A percentile compares a stretch with the other conserved stretches of the same genome.
These are phyloP conservation scores for Linderniella brevidens DNA, from an alignment of 257 asterid species.

Conservation along the genomic window DNA sequence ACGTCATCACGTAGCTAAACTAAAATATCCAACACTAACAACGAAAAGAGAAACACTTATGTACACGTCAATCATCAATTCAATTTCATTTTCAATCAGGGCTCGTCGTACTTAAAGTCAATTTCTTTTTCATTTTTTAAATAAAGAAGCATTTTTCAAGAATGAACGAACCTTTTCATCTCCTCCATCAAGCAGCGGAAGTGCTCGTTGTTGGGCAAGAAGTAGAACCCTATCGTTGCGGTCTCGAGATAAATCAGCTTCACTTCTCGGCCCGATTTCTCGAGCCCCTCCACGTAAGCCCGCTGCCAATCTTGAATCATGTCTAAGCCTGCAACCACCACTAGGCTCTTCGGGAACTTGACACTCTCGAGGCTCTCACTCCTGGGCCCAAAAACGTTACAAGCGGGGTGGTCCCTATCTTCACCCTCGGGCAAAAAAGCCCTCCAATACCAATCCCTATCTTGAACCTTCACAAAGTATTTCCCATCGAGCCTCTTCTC, in stretches of 20 bases:
- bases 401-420: slow-evolving; percentile 7
- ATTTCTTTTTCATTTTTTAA: no score
- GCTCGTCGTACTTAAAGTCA: no score
- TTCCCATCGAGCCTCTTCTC: slow-evolving; percentile 6
- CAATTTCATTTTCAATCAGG: no score
- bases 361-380: slow-evolving; percentile 1
- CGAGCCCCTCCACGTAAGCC: slow-evolving; percentile 3
- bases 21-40: no score
- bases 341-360: slow-evolving; percentile 1
- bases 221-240: slow-evolving; percentile 5
- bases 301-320: slow-evolving; percentile 3
- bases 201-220: slow-evolving; percentile 4
- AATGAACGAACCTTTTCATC: slow-evolving; percentile 1
- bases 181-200: slow-evolving; percentile 6
- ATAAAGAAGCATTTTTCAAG: not conserved
- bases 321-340: slow-evolving; percentile 2
- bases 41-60: no score
- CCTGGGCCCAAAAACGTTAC: slow-evolving; percentile 4
- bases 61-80: no score
- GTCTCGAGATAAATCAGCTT: slow-evolving; percentile 1
- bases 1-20: no score
- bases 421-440: slow-evolving; percentile 5
- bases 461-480: slow-evolving; percentile 3
- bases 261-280: slow-evolving; percentile 2
- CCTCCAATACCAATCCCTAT: slow-evolving; percentile 6